Evolutionary conservation across 2,329 filamentous ascomycete genomes (phyloP).

Genomic region (Xylogone sp.): DNA sequence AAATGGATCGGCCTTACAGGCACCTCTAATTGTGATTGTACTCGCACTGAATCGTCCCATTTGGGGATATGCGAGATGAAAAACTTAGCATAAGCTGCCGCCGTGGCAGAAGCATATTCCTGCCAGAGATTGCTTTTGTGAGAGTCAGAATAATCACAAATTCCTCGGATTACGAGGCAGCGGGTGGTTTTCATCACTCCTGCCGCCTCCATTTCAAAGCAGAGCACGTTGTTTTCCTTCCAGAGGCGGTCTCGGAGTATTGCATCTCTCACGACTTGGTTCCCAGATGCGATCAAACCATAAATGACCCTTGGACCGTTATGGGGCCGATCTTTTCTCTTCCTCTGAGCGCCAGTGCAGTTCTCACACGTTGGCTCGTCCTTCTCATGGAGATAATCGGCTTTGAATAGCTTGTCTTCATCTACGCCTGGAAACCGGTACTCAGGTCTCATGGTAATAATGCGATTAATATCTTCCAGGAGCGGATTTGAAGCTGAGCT

Average conservation of each 20-base stretch:
- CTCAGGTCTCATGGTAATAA: neutral
- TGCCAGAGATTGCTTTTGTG: slow-evolving; percentile 12
- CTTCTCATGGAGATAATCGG: slow-evolving; percentile 17
- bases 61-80: neutral
- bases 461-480: neutral
- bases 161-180: slow-evolving; percentile 13
- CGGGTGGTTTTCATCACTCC: slow-evolving; percentile 8
- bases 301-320: slow-evolving; percentile 15
- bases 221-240: slow-evolving; percentile 2
- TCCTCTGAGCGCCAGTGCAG: neutral
- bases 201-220: slow-evolving; percentile 13
- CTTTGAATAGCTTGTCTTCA: slow-evolving; percentile 20
- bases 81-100: slow-evolving; percentile 9
- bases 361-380: neutral
- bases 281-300: slow-evolving; percentile 22
- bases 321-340: slow-evolving; percentile 6
- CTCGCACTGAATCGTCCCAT: neutral
- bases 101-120: slow-evolving; percentile 9
- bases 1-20: neutral
- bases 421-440: slow-evolving; percentile 10
- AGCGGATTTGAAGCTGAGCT: neutral
- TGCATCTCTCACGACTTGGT: slow-evolving; percentile 26
- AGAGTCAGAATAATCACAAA: slow-evolving; percentile 13
- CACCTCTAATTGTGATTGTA: neutral
- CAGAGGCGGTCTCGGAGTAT: neutral